Conservation (phyloP, 1,139 yeast species). For the Zhuliangozyma parablackwelliae region DNA sequence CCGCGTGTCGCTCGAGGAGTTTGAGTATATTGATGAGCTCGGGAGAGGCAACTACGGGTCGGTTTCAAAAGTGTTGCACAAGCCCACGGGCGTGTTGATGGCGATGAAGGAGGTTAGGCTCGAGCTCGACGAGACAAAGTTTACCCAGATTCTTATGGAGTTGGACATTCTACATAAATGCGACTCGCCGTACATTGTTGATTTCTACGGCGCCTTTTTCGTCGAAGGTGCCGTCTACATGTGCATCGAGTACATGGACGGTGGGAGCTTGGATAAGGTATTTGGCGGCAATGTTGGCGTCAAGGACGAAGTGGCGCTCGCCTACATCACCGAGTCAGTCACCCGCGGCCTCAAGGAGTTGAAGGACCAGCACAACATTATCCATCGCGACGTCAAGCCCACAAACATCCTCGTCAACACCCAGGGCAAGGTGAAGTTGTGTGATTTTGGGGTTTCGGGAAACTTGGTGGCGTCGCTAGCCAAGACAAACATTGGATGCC, state of each 20-base stretch:
- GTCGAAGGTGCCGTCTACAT: slow-evolving; percentile 97
- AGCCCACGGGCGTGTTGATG: slow-evolving; percentile 90
- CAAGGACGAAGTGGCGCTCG: slow-evolving; percentile 69
- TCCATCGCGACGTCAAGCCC: slow-evolving; percentile 96
- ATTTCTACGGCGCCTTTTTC: slow-evolving; percentile 94
- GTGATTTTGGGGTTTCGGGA: slow-evolving; percentile 97
- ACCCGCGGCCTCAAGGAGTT: slow-evolving; percentile 79
- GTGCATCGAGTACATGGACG: slow-evolving; percentile 99
- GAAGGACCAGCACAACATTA: slow-evolving; percentile 83
- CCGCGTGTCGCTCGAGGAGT: slow-evolving; percentile 79
- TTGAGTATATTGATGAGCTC: slow-evolving; percentile 78
- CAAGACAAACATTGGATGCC: slow-evolving; percentile 95
- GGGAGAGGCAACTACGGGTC: slow-evolving; percentile 97
- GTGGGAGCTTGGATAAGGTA: slow-evolving; percentile 87
- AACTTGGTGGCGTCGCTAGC: slow-evolving; percentile 94
- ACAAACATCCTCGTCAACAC: slow-evolving; percentile 84
- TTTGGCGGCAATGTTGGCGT: slow-evolving; percentile 71
- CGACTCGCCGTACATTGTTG: slow-evolving; percentile 84
- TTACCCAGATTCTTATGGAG: slow-evolving; percentile 93
- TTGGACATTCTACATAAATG: slow-evolving; percentile 89
- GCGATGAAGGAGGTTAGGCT: slow-evolving; percentile 96
- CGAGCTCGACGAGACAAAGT: slow-evolving; percentile 86
- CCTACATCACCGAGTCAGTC: slow-evolving; percentile 76
- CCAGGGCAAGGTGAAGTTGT: slow-evolving; percentile 79
- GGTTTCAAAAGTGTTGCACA: slow-evolving; percentile 86